Evolutionary conservation across 768 basidiomycete genomes (phyloP), one percentile per base, ranked within the genome.

Genomic region (Leucosporidium scottii): DNA sequence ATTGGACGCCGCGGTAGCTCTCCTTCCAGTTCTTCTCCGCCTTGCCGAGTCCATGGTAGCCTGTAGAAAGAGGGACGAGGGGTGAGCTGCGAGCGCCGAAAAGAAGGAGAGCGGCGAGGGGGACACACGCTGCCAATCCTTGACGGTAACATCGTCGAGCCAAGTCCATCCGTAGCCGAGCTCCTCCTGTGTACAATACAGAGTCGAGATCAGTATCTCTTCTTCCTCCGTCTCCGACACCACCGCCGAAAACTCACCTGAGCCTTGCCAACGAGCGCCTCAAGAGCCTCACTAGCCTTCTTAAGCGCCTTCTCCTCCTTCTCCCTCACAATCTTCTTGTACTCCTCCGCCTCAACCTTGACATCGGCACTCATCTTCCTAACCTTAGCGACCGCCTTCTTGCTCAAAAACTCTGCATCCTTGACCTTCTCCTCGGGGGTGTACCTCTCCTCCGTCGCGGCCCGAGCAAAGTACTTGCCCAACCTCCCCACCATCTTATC

Each of bases 81-180:
- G 34, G 27, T 55, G 6, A 55, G 27, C 10, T 25, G 9, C 27
- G 15, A 55, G 27, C 17, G 8, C 17, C 28, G 54, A 5, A 10
- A 39, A 21, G 7, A 36, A 36, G 18, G 44, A 3, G n/a, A 21
- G 15, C 28, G 10, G n/a, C 34, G 9, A 4, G 10, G 48, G 5
- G 21, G 10, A 59, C 69, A n/a, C 25, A 70, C 69, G 67, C n/a
- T 68, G 60, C 74, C 74, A 75, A 39, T 75, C 74, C 53, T 68
- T 65, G 59, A 66, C 55, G 20, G 66, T 68, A 2, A 70, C 71
- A 27, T 72, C 69, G 58, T 75, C 74, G 47, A 75, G 65, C 72
- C 71, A 74, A 10, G 69, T 68, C 55, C 67, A 74, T 3, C 69
- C 71, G 44, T 57, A 58, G 12, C 70, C 66, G 50, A 74, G 71